phyloP scores from a whole-genome alignment of 805 yeast genomes.

The Metschnikowia drakensbergensis region DNA sequence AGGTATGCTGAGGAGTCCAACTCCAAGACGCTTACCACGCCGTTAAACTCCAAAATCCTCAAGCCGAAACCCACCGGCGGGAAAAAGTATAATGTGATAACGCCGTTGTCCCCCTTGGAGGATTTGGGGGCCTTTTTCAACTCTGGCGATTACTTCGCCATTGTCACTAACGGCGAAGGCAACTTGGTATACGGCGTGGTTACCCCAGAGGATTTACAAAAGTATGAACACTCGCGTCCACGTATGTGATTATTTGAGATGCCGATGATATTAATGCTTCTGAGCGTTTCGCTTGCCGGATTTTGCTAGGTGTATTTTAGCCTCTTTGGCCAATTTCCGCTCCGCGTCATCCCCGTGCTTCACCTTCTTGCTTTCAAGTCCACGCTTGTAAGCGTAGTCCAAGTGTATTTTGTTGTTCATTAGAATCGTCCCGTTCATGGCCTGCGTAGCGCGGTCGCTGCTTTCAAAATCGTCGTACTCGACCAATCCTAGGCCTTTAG shows the following conservation, averaged over 20 bases:
- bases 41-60: conserved; percentile 31
- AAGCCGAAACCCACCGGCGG: conserved; percentile 29
- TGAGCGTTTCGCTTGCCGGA: background rate
- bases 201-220: conserved; percentile 33
- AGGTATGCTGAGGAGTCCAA: conserved; percentile 27
- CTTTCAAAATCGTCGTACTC: conserved; percentile 59
- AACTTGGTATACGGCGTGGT: conserved; percentile 58
- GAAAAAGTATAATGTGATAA: conserved; percentile 41
- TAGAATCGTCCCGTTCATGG: conserved; percentile 64
- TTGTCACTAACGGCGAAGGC: conserved; percentile 51
- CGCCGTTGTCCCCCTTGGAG: conserved; percentile 55
- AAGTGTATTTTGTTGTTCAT: conserved; percentile 62
- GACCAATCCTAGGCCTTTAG: conserved; percentile 65
- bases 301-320: conserved; percentile 37
- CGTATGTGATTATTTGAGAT: conserved; percentile 8
- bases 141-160: conserved; percentile 50
- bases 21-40: conserved; percentile 11
- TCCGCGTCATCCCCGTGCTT: conserved; percentile 81
- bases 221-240: conserved; percentile 23
- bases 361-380: conserved; percentile 39
- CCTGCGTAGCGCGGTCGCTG: conserved; percentile 67
- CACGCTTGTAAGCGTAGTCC: conserved; percentile 68
- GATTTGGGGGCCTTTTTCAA: conserved; percentile 49
- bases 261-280: too few relatives aligned
- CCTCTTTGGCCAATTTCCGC: conserved; percentile 63